Conservation (phyloP, 2,329 filamentous ascomycete genomes). For the Cryphonectria radicalis region DNA sequence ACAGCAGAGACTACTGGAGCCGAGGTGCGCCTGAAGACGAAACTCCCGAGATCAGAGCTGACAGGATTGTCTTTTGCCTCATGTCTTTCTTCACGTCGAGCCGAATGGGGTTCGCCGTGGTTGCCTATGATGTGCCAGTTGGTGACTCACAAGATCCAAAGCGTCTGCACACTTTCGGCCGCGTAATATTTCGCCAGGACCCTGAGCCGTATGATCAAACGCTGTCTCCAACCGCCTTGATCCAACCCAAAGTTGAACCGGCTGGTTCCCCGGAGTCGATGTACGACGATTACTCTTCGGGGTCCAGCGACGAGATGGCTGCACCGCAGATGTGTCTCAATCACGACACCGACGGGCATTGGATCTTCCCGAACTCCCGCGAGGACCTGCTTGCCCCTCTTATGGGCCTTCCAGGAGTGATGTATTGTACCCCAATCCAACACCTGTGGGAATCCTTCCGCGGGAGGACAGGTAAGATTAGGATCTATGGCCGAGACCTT, state of each 20-base stretch:
- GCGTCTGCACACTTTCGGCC: not conserved
- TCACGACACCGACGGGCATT: not conserved
- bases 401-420: not conserved
- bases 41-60: not conserved
- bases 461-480: not conserved
- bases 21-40: not conserved
- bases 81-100: not conserved
- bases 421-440: not conserved
- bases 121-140: not conserved
- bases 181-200: not conserved
- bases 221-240: not conserved
- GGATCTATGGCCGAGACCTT: not conserved
- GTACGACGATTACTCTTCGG: not conserved
- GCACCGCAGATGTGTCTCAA: not conserved
- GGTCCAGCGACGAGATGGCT: not conserved
- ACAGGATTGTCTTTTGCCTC: not conserved
- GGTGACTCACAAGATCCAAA: not conserved
- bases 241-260: not conserved
- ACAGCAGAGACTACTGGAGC: slow-evolving; percentile 3
- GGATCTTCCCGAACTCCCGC: not conserved
- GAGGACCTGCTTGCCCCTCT: not conserved
- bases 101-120: not conserved
- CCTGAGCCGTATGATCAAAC: not conserved
- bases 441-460: not conserved
- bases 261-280: not conserved